Evolutionary conservation across 2,329 filamentous ascomycete species (phyloP).

Genomic region (Venturia asperata): DNA sequence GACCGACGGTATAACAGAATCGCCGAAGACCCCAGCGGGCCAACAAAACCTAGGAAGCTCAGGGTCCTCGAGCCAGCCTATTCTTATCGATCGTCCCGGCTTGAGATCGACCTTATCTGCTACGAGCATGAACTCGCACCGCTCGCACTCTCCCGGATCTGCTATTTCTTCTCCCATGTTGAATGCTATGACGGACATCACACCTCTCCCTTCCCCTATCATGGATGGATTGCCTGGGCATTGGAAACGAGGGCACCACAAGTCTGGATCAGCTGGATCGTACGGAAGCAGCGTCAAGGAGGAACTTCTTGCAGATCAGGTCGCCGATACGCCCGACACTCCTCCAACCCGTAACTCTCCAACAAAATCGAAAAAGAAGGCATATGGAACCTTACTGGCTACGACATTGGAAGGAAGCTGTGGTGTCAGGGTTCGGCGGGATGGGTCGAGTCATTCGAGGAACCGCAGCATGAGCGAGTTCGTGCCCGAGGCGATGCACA

Average conservation of each 20-base stretch:
- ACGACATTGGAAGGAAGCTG: slow-evolving; percentile 31
- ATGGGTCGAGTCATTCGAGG: slow-evolving; percentile 16
- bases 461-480: slow-evolving; percentile 89
- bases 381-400: slow-evolving; percentile 39
- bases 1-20: not conserved
- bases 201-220: slow-evolving; percentile 46
- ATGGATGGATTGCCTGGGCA: slow-evolving; percentile 34
- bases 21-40: not conserved
- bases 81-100: slow-evolving; percentile 17
- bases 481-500: slow-evolving; percentile 61
- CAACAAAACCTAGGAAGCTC: slow-evolving; percentile 19
- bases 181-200: slow-evolving; percentile 43
- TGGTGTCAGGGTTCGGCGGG: not conserved
- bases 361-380: slow-evolving; percentile 40
- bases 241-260: slow-evolving; percentile 34
- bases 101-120: slow-evolving; percentile 35
- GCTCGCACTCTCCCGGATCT: slow-evolving; percentile 40
- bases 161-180: slow-evolving; percentile 43
- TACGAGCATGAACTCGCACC: slow-evolving; percentile 33
- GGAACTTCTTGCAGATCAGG: slow-evolving; percentile 21
- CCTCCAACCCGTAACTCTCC: slow-evolving; percentile 30
- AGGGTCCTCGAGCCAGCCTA: slow-evolving; percentile 18
- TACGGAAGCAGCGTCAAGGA: slow-evolving; percentile 15
- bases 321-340: slow-evolving; percentile 26
- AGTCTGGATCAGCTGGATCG: slow-evolving; percentile 32